A percentile compares a stretch with the other conserved stretches of the same genome.
Conservation (phyloP, 225 moss, liverwort and hornwort species). For the Pseudisothecium myosuroides region DNA sequence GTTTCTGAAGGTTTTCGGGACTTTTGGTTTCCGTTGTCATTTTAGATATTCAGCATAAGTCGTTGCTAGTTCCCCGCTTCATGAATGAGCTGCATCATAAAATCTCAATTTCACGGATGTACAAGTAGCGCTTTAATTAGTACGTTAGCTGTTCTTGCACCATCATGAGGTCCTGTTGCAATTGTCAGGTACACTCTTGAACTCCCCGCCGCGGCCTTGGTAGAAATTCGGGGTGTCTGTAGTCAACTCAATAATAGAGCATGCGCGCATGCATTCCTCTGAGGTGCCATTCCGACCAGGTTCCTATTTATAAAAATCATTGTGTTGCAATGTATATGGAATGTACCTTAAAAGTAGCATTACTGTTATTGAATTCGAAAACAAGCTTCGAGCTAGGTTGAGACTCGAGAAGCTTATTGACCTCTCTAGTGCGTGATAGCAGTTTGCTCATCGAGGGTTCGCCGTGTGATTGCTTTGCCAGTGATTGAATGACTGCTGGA, state of each 20-base stretch:
- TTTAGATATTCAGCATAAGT: too few relatives aligned
- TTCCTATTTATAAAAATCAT: not conserved
- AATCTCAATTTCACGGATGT: not conserved
- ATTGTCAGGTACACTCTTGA: not conserved
- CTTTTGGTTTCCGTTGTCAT: not conserved
- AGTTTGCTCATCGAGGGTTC: not conserved
- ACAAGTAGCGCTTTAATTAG: not conserved
- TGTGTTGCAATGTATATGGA: too few relatives aligned
- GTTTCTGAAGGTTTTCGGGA: too few relatives aligned
- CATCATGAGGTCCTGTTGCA: not conserved
- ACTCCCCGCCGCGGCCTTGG: not conserved
- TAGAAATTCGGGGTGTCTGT: too few relatives aligned
- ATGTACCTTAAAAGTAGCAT: not conserved
- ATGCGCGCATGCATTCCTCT: not conserved
- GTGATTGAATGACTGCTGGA: not conserved
- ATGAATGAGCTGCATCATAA: not conserved
- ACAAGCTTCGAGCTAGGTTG: not conserved
- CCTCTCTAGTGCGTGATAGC: not conserved
- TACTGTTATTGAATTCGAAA: not conserved
- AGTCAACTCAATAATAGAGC: not conserved
- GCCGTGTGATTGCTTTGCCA: not conserved
- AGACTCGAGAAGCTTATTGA: not conserved
- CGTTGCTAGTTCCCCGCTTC: not conserved
- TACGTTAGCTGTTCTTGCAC: not conserved
- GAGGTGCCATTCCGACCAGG: not conserved